Evolutionary conservation across 2,329 filamentous ascomycete species (phyloP), one percentile per base, ranked within the genome.

Genomic region (Amphichorda felina): DNA sequence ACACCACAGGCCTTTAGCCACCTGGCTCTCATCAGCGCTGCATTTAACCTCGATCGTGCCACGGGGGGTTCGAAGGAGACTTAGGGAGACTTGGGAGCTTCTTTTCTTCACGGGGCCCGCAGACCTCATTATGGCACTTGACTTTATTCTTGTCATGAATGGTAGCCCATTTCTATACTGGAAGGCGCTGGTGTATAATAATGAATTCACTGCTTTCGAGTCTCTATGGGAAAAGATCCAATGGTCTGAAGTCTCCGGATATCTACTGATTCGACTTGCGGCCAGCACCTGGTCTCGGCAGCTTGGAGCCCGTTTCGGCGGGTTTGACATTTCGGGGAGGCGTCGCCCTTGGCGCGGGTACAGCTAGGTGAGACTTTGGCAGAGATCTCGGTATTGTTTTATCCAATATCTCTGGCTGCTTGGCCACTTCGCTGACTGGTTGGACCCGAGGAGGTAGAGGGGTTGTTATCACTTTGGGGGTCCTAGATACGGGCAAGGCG

Each of bases 1-100:
- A 86, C 80, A 13, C 82, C 82, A 0, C 82, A 86, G 57, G 82
- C 82, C 0, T 87, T 87, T 45, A 83, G 77, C 45, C 81, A 88
- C 50, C 56, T 88, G 41, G 79, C 81, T 2, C 67, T 85, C 49
- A 75, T 87, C 47, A 84, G 78, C 50, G 82, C 82, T 2, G 82
- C 81, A 2, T 85, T 87, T 52, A 87, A 86, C 55, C 55, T 87
- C 35, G 75, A 81, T 48, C 70, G 74, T 10, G 68, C 60, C 7
- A 21, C 29, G 25, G 31, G 27, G 13, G 35, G 24, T 4, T 24
- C 16, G 13, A 16, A 14, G 10, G 21, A 24, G 6, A 24, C 21
- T 6, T 24, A 24, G 21, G 21, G 6, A 6, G 21, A 6, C 21
- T 24, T 24, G 21, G n/a, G n/a, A n/a, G n/a, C n/a, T n/a, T n/a